A percentile compares a stretch with the other conserved stretches of the same genome.
Evolutionary conservation across 306 rosid genomes (phyloP).

Genomic region (Prunus salicina): DNA sequence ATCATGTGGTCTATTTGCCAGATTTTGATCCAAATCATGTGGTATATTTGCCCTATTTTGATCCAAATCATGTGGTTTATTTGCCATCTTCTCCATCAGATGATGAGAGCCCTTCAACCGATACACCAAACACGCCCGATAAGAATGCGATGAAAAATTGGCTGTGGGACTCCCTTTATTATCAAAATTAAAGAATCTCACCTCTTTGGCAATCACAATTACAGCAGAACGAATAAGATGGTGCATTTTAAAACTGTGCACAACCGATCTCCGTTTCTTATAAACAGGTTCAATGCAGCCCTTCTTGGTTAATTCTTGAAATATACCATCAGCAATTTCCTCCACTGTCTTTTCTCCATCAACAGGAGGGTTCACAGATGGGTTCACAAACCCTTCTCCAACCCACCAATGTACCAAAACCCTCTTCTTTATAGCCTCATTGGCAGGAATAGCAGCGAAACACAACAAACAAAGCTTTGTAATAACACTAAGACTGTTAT

Average conservation of each 20-base stretch:
- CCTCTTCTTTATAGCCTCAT: constrained; percentile 30
- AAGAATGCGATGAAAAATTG: background rate
- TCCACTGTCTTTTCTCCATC: background rate
- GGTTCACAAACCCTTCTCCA: constrained; percentile 23
- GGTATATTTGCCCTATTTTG: too few relatives aligned
- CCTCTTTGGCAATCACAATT: constrained; percentile 13
- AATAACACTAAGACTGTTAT: background rate
- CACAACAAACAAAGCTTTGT: constrained; percentile 18
- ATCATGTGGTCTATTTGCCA: background rate
- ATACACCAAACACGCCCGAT: constrained; percentile 11
- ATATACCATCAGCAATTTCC: constrained; percentile 4
- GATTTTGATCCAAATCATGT: too few relatives aligned
- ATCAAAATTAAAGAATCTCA: constrained; percentile 15
- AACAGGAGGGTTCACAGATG: background rate
- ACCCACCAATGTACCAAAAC: constrained; percentile 34
- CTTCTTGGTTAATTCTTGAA: background rate
- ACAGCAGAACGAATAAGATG: constrained; percentile 31
- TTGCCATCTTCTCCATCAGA: too few relatives aligned
- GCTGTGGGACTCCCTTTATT: background rate
- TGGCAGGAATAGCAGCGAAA: constrained; percentile 28
- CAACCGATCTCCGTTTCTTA: background rate
- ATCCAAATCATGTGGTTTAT: too few relatives aligned
- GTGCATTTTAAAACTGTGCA: constrained; percentile 10
- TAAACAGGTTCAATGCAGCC: constrained; percentile 22
- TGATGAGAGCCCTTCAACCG: background rate